Percentiles rank a stretch among this genome's conserved stretches.
Conservation (phyloP, 345 rosid genomes). For the Aquilaria yunnanensis region DNA sequence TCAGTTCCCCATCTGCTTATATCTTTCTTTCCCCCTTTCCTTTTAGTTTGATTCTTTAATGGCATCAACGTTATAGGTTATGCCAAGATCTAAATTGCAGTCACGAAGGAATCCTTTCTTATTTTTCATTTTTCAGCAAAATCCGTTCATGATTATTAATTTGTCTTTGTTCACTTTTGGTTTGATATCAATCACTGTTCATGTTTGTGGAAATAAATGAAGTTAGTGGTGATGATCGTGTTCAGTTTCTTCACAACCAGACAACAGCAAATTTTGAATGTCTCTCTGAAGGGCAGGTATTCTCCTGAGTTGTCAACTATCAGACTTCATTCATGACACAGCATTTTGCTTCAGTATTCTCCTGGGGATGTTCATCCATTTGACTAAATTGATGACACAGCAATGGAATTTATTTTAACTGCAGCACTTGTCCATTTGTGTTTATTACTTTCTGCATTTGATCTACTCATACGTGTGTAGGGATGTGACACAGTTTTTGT, state of each 20-base stretch:
- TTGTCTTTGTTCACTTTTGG: neutral
- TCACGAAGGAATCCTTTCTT: neutral
- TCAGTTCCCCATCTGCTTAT: too few relatives aligned
- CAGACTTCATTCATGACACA: neutral
- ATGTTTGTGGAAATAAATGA: conserved; percentile 21
- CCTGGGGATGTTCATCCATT: neutral
- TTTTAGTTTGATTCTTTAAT: neutral
- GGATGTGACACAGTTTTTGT: conserved; percentile 91
- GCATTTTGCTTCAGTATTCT: conserved; percentile 23
- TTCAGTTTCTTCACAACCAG: conserved; percentile 91
- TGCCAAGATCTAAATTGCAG: too few relatives aligned
- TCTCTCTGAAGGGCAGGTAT: conserved; percentile 75
- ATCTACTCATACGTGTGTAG: conserved; percentile 34
- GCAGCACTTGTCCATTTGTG: conserved; percentile 15
- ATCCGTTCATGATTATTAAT: neutral
- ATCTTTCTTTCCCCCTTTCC: neutral
- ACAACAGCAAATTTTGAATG: conserved; percentile 82
- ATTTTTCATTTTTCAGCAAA: neutral
- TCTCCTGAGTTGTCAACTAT: neutral
- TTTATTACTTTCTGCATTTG: conserved; percentile 27
- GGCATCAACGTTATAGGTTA: too few relatives aligned
- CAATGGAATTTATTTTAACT: conserved; percentile 13
- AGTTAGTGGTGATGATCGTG: conserved; percentile 93
- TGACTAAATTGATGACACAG: neutral
- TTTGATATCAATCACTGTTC: neutral